A percentile compares a stretch with the other conserved stretches of the same genome.
Evolutionary conservation across 176 grass and related monocot genomes (phyloP).

Genomic region (Coix lacrymajobi): DNA sequence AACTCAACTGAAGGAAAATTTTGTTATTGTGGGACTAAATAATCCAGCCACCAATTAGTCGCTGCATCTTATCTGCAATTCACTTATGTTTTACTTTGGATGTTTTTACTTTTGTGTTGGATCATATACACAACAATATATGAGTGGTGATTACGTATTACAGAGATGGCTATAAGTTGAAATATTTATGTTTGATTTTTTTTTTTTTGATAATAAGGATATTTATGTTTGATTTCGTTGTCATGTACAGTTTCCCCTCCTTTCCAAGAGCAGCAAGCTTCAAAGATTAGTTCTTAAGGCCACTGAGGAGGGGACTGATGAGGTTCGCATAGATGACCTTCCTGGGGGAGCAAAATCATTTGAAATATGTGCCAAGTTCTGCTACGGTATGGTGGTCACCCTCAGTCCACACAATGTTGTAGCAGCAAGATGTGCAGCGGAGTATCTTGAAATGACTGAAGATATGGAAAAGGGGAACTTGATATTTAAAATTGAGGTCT

Average conservation of each 20-base stretch:
- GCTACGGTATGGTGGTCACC: conserved; percentile 95
- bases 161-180: background rate
- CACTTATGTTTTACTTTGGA: background rate
- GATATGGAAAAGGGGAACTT: conserved; percentile 92
- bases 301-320: conserved; percentile 51
- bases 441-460: conserved; percentile 93
- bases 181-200: background rate
- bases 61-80: background rate
- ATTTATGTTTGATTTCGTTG: conserved; percentile 6
- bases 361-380: conserved; percentile 94
- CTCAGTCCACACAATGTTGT: conserved; percentile 87
- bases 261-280: conserved; percentile 85
- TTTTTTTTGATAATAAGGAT: too few relatives aligned
- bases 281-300: conserved; percentile 67
- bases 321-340: conserved; percentile 58
- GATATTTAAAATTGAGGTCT: conserved; percentile 97
- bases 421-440: conserved; percentile 75
- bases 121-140: background rate
- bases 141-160: background rate
- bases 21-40: background rate
- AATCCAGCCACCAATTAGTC: background rate
- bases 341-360: conserved; percentile 81
- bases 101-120: background rate
- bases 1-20: background rate
- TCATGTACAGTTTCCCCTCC: conserved; percentile 78